Base-by-base conservation (phyloP, 2,329 filamentous ascomycete species). In the Alternaria dauci region DNA sequence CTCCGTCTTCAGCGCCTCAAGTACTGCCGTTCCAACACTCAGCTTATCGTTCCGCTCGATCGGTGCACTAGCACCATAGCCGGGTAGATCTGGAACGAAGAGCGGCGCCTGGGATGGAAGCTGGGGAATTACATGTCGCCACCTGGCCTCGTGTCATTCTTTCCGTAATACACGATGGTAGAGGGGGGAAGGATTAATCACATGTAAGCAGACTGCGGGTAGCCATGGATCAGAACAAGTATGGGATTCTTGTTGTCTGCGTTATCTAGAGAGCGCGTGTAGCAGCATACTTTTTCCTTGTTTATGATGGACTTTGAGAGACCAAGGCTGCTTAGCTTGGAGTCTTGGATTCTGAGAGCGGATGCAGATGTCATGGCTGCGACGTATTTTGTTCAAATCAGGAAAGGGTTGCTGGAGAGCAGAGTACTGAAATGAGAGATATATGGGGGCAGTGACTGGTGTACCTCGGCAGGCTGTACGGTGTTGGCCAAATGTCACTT, bases 161-260 rank as follows among this genome's bases (percentile, higher is more conserved):
- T 1, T 16, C 0, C 20, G 20, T 0, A 4, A 26, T 12, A 38
- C 16, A 1, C 1, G 6, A 2, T 25, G 3, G 16, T 34, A 39
- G 38, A 1, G 39, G n/a, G 36, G 8, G 9, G n/a, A 26, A 7
- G 16, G 32, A 18, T 16, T 25, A 23, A 32, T 59, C 64, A 73
- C 73, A 71, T 71, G 58, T 71, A 75, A 25, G 71, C 62, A n/a
- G 68, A 72, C 47, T 73, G 65, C 1, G 75, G 75, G 44, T 77
- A 77, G 8, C 75, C 75, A 59, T 77, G 75, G 12, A 77, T 43
- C 20, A 77, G 58, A 1, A 76, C 71, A 1, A 77, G 44, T 8
- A 76, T 61, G 1, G 74, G 75, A 36, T 77, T 76, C 26, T 66
- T 60, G 1, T 70, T 67, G 6, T 67, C 71, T 3, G 66, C 71